Evolutionary conservation across 2,329 filamentous ascomycete genomes (phyloP).

Genomic region (Hypoxylon rubiginosum): DNA sequence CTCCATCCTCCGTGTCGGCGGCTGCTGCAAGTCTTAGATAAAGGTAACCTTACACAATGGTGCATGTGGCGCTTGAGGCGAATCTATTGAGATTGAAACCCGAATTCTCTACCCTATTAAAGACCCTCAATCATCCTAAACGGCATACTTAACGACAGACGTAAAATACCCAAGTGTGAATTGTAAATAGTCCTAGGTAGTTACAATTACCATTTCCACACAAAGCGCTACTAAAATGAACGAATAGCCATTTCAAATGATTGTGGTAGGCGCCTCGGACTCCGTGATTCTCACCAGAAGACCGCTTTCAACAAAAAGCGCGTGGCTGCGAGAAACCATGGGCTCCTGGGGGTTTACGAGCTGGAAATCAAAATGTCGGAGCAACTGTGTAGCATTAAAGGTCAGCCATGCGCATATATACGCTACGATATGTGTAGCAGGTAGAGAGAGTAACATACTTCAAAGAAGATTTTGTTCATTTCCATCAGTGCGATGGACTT

Average conservation of each 20-base stretch:
- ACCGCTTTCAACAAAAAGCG: conserved; percentile 45
- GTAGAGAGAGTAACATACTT: conserved; percentile 50
- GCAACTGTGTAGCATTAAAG: conserved; percentile 25
- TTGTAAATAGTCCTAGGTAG: too few relatives aligned
- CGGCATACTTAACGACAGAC: too few relatives aligned
- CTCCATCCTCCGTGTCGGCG: background rate
- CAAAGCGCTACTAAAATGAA: background rate
- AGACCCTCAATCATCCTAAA: too few relatives aligned
- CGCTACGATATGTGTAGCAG: too few relatives aligned
- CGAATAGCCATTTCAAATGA: conserved; percentile 35
- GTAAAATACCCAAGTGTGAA: too few relatives aligned
- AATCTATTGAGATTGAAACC: too few relatives aligned
- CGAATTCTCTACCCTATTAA: too few relatives aligned
- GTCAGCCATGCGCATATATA: conserved; percentile 4
- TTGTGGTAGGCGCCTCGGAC: conserved; percentile 35
- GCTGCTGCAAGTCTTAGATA: too few relatives aligned
- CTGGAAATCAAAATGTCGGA: conserved; percentile 51
- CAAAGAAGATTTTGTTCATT: conserved; percentile 58
- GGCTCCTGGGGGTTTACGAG: conserved; percentile 45
- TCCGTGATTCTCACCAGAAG: conserved; percentile 46
- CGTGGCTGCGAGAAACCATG: conserved; percentile 34
- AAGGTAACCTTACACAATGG: too few relatives aligned
- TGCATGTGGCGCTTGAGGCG: too few relatives aligned
- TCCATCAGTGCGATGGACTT: conserved; percentile 59
- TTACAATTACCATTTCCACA: background rate